These are phyloP conservation scores for Metschnikowia sp. DNA, from an alignment of 805 yeast genomes.

Conservation along the genomic window DNA sequence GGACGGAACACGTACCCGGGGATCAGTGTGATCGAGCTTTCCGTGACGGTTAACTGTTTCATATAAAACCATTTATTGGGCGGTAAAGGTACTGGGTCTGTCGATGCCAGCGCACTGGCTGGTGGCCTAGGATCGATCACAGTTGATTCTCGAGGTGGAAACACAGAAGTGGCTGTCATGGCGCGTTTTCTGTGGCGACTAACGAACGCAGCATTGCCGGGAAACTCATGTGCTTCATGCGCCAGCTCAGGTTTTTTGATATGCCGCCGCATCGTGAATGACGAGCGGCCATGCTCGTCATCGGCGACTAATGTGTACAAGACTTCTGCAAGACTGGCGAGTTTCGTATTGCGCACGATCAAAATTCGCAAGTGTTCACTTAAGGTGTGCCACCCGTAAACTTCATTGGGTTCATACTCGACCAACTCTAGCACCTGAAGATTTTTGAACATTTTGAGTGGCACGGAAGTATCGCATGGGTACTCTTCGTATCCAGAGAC, in stretches of 20 bases:
- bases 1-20: slow-evolving; percentile 39
- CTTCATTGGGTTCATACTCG: slow-evolving; percentile 61
- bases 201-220: background rate
- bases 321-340: slow-evolving; percentile 52
- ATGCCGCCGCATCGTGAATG: slow-evolving; percentile 27
- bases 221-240: background rate
- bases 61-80: slow-evolving; percentile 40
- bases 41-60: slow-evolving; percentile 40
- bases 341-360: slow-evolving; percentile 49
- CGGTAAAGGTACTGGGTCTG: slow-evolving; percentile 24
- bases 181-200: slow-evolving; percentile 12
- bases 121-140: background rate
- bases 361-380: slow-evolving; percentile 54
- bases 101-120: background rate
- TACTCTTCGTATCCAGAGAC: slow-evolving; percentile 65
- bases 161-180: slow-evolving; percentile 11
- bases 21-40: slow-evolving; percentile 36
- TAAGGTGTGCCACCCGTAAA: slow-evolving; percentile 61
- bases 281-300: slow-evolving; percentile 43
- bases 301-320: slow-evolving; percentile 51
- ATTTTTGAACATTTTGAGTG: slow-evolving; percentile 58
- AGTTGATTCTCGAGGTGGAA: background rate
- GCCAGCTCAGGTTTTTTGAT: slow-evolving; percentile 10
- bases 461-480: slow-evolving; percentile 69
- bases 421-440: slow-evolving; percentile 57